These are phyloP conservation scores for Cyclotella cryptica DNA, from an alignment of 108 stramenopile species.

Conservation along the genomic window DNA sequence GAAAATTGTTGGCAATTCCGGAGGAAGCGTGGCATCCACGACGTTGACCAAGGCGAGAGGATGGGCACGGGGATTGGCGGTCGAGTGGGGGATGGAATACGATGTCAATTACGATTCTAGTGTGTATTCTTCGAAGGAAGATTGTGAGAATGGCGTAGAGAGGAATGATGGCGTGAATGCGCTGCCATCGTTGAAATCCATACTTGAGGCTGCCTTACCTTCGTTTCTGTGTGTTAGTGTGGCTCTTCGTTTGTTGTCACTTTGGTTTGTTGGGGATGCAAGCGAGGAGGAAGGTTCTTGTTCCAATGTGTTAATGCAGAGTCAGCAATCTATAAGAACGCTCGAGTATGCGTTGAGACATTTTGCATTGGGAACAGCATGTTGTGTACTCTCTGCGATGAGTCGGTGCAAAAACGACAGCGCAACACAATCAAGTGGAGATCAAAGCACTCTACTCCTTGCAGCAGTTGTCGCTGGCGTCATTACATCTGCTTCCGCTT, in stretches of 20 bases:
- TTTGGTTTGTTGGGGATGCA: constrained; percentile 8
- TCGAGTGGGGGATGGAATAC: constrained; percentile 55
- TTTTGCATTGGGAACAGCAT: constrained; percentile 30
- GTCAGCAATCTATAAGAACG: neutral
- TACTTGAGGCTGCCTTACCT: constrained; percentile 66
- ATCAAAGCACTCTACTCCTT: constrained; percentile 33
- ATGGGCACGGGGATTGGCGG: constrained; percentile 59
- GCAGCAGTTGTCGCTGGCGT: constrained; percentile 30
- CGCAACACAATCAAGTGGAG: neutral
- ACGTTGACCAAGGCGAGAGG: constrained; percentile 67
- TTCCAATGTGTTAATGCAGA: neutral
- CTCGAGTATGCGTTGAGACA: constrained; percentile 20
- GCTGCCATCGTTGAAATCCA: constrained; percentile 32
- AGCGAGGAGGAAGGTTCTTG: constrained; percentile 9
- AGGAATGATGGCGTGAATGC: neutral
- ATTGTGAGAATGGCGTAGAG: constrained; percentile 6
- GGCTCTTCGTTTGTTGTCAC: constrained; percentile 23
- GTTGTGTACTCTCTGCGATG: constrained; percentile 30
- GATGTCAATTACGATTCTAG: constrained; percentile 27
- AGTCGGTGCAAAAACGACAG: constrained; percentile 5
- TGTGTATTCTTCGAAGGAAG: neutral
- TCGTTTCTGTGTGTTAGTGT: constrained; percentile 65
- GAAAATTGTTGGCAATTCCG: constrained; percentile 67
- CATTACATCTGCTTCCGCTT: constrained; percentile 60
- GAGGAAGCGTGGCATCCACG: constrained; percentile 77